phyloP scores from a whole-genome alignment of 2,329 filamentous ascomycete species.

The Pseudogymnoascus sp. region DNA sequence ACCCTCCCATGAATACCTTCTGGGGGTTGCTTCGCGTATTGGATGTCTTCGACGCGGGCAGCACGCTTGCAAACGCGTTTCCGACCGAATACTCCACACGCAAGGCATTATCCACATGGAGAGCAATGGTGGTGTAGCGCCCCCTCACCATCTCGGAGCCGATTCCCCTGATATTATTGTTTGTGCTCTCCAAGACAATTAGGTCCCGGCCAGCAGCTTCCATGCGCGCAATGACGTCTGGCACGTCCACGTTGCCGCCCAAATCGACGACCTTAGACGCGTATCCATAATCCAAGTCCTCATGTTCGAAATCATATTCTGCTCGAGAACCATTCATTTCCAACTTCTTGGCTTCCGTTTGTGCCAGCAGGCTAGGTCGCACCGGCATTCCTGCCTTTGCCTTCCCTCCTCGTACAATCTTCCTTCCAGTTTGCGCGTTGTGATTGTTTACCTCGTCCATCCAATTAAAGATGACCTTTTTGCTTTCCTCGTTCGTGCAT shows the following conservation, averaged over 20 bases:
- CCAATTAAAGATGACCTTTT: slow-evolving; percentile 52
- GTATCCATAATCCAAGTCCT: slow-evolving; percentile 29
- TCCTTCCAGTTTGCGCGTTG: slow-evolving; percentile 29
- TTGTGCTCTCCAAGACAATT: slow-evolving; percentile 45
- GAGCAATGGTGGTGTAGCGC: slow-evolving; percentile 66
- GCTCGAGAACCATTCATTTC: neutral
- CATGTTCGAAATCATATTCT: slow-evolving; percentile 5
- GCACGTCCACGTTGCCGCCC: slow-evolving; percentile 40
- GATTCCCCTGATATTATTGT: slow-evolving; percentile 33
- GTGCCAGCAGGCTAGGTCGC: slow-evolving; percentile 23
- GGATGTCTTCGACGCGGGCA: neutral
- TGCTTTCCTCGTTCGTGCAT: slow-evolving; percentile 53
- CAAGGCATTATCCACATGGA: slow-evolving; percentile 51
- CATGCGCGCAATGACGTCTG: slow-evolving; percentile 45
- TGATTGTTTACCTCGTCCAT: slow-evolving; percentile 46
- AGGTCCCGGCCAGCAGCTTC: slow-evolving; percentile 33
- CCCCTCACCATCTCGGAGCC: slow-evolving; percentile 46
- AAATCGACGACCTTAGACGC: slow-evolving; percentile 37
- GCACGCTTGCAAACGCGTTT: slow-evolving; percentile 33
- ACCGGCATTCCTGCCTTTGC: slow-evolving; percentile 18
- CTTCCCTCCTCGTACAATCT: slow-evolving; percentile 11
- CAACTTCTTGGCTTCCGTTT: slow-evolving; percentile 14
- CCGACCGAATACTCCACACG: slow-evolving; percentile 52
- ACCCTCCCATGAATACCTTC: slow-evolving; percentile 13
- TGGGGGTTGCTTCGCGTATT: neutral